These are phyloP conservation scores for Porodaedalea pini DNA, from an alignment of 1,284 basidiomycete species.

Conservation along the genomic window DNA sequence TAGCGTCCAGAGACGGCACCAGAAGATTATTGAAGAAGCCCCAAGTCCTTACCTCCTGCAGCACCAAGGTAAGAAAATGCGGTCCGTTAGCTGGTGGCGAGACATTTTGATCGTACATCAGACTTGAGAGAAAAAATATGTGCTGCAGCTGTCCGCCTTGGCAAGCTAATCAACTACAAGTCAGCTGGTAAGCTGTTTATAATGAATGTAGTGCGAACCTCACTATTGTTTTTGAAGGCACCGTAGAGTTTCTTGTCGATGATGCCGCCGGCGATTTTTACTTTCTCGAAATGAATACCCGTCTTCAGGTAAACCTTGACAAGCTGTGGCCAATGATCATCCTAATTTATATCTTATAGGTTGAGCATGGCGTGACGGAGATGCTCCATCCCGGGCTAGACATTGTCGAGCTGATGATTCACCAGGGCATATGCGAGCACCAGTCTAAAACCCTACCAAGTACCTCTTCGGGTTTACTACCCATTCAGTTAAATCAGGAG, in stretches of 20 bases:
- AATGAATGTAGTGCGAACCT: not conserved
- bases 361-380: conserved; percentile 72
- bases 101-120: conserved; percentile 21
- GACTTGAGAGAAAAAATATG: conserved; percentile 47
- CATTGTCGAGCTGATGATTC: conserved; percentile 64
- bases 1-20: conserved; percentile 66
- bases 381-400: conserved; percentile 54
- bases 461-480: conserved; percentile 26
- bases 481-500: conserved; percentile 30
- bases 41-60: conserved; percentile 49
- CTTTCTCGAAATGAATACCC: conserved; percentile 76
- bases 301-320: conserved; percentile 47
- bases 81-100: not conserved
- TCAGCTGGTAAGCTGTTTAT: conserved; percentile 48
- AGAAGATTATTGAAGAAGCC: conserved; percentile 73
- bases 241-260: conserved; percentile 68
- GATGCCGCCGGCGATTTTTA: conserved; percentile 52
- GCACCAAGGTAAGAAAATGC: conserved; percentile 39
- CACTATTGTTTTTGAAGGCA: conserved; percentile 37
- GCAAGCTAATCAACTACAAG: conserved; percentile 49
- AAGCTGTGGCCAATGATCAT: not conserved
- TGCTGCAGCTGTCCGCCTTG: conserved; percentile 49
- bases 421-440: conserved; percentile 43
- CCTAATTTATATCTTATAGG: conserved; percentile 33
- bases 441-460: conserved; percentile 25